Evolutionary conservation across 108 stramenopile genomes (phyloP).

Genomic region (Nitzschia sp.): DNA sequence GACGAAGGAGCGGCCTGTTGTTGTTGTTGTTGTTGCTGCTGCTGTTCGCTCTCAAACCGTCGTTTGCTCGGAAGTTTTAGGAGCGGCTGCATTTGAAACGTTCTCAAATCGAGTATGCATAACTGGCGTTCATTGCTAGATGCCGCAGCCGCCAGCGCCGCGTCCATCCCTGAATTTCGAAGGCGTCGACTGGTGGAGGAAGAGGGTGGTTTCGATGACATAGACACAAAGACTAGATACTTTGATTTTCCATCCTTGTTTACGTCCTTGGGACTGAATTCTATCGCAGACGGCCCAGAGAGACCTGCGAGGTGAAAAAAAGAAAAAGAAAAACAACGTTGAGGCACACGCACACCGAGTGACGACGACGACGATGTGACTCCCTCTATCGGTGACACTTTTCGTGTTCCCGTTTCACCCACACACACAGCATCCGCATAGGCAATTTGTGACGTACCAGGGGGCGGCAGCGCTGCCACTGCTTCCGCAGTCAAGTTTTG

Average conservation of each 20-base stretch:
- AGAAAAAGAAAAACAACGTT: not conserved
- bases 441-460: conserved; percentile 43
- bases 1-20: not conserved
- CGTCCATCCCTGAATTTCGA: conserved; percentile 18
- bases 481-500: conserved; percentile 57
- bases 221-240: conserved; percentile 36
- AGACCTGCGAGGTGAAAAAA: conserved; percentile 14
- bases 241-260: conserved; percentile 13
- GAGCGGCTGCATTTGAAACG: conserved; percentile 23
- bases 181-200: conserved; percentile 19
- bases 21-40: conserved; percentile 9
- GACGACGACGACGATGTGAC: no score
- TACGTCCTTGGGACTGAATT: conserved; percentile 17
- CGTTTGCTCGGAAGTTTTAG: conserved; percentile 32
- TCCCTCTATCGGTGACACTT: no score
- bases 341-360: not conserved
- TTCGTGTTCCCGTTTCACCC: no score
- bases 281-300: conserved; percentile 35
- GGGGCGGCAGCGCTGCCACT: conserved; percentile 61
- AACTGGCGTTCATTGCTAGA: conserved; percentile 39
- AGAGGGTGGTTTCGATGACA: conserved; percentile 19
- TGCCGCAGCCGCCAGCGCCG: conserved; percentile 20
- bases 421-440: not conserved
- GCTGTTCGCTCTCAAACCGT: conserved; percentile 26
- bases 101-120: conserved; percentile 32